Percentiles rank a stretch among this genome's conserved stretches.
Conservation (phyloP, 2,329 filamentous ascomycete species). For the Coniochaeta sp. region DNA sequence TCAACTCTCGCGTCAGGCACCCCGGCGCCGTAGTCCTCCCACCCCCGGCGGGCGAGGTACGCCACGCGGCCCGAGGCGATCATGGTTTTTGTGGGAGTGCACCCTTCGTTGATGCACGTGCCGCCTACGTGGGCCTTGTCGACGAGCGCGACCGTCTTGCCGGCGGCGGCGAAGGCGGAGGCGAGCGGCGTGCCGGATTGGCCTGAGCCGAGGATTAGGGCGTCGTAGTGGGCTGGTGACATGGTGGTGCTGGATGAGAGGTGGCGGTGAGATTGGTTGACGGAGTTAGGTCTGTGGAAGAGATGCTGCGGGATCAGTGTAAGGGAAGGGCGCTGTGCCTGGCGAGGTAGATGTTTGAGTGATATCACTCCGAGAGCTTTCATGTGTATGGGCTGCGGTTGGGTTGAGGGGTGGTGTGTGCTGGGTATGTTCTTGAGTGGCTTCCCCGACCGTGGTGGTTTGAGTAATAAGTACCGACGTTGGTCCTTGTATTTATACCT, state of each 20-base stretch:
- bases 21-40: slow-evolving; percentile 36
- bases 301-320: too few species aligned
- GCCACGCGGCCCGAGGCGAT: slow-evolving; percentile 44
- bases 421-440: too few species aligned
- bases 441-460: too few species aligned
- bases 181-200: slow-evolving; percentile 45
- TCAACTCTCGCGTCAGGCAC: slow-evolving; percentile 19
- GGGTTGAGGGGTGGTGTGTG: too few species aligned
- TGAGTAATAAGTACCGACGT: too few species aligned
- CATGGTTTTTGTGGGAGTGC: slow-evolving; percentile 52
- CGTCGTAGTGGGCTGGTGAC: slow-evolving; percentile 24
- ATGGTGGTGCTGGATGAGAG: background rate
- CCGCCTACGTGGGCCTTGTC: slow-evolving; percentile 44
- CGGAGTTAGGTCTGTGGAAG: background rate
- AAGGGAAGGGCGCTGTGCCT: too few species aligned
- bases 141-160: slow-evolving; percentile 36
- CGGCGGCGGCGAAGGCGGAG: slow-evolving; percentile 35
- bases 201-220: slow-evolving; percentile 45
- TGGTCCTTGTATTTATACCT: too few species aligned
- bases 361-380: too few species aligned
- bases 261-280: background rate
- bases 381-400: too few species aligned
- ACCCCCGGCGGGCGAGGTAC: slow-evolving; percentile 31
- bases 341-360: too few species aligned
- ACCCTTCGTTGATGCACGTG: slow-evolving; percentile 48